These are phyloP conservation scores for Mycena floridula DNA, from an alignment of 768 basidiomycete species.

Conservation along the genomic window DNA sequence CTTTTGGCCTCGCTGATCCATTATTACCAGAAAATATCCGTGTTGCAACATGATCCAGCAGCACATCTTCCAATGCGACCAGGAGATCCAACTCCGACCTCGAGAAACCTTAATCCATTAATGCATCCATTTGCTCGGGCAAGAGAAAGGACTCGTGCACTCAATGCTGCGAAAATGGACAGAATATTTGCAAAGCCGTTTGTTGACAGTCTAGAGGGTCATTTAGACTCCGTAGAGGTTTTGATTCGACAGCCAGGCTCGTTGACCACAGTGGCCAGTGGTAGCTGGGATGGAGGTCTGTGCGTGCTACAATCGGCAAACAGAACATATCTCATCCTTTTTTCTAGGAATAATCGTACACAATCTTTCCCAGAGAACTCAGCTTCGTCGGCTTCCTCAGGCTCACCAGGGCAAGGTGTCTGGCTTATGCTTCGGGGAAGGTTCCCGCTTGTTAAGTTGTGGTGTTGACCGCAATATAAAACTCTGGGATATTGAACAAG, in stretches of 20 bases:
- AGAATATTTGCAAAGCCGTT: slow-evolving; percentile 98
- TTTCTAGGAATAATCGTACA: slow-evolving; percentile 85
- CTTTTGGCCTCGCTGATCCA: too few relatives aligned
- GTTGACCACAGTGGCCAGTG: slow-evolving; percentile 78
- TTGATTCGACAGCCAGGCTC: slow-evolving; percentile 68
- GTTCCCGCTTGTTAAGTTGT: slow-evolving; percentile 64
- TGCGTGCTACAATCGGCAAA: slow-evolving; percentile 11
- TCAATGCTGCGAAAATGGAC: slow-evolving; percentile 96
- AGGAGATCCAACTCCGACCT: slow-evolving; percentile 83
- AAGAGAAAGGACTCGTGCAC: slow-evolving; percentile 86
- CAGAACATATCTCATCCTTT: too few relatives aligned
- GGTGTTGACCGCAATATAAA: slow-evolving; percentile 81
- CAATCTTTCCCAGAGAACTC: slow-evolving; percentile 56
- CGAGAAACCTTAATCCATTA: slow-evolving; percentile 90
- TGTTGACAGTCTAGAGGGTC: slow-evolving; percentile 83
- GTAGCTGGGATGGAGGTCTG: slow-evolving; percentile 93
- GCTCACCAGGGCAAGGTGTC: slow-evolving; percentile 87
- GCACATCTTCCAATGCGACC: slow-evolving; percentile 66
- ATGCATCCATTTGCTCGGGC: slow-evolving; percentile 93
- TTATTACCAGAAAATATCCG: too few relatives aligned
- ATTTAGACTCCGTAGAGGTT: slow-evolving; percentile 90
- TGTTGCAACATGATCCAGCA: slow-evolving; percentile 78
- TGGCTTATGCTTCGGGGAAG: slow-evolving; percentile 69
- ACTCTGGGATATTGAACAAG: slow-evolving; percentile 56
- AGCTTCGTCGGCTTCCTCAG: slow-evolving; percentile 48